phyloP scores from a whole-genome alignment of 2,329 filamentous ascomycete genomes.

The Bipolaris victoriae region DNA sequence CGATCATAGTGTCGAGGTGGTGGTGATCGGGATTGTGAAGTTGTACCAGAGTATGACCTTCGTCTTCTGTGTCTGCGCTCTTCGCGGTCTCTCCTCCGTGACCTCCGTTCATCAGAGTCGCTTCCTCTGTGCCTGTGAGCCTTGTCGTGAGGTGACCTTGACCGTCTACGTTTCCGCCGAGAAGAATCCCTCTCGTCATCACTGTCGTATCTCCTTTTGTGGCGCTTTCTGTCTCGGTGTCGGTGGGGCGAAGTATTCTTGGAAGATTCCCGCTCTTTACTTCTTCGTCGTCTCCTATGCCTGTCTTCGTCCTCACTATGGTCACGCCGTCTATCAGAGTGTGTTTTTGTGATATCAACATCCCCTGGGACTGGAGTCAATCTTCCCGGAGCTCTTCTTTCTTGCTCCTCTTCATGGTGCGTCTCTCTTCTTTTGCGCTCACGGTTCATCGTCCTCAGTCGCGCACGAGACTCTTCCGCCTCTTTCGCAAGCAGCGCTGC shows the following conservation, averaged over 20 bases:
- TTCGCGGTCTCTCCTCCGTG: constrained; percentile 15
- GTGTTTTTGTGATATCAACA: constrained; percentile 24
- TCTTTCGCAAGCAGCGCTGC: constrained; percentile 83
- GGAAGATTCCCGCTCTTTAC: constrained; percentile 15
- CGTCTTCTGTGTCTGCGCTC: constrained; percentile 20
- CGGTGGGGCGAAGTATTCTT: constrained; percentile 2
- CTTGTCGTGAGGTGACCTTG: constrained; percentile 23
- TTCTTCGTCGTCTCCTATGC: constrained; percentile 8
- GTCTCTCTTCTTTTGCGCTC: constrained; percentile 22
- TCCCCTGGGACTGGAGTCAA: constrained; percentile 28
- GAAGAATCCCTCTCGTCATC: constrained; percentile 22
- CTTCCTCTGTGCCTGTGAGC: constrained; percentile 11
- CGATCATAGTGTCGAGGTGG: constrained; percentile 21
- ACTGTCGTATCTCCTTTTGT: constrained; percentile 24
- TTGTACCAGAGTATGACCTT: constrained; percentile 26
- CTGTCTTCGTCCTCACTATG: constrained; percentile 26
- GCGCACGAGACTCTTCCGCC: constrained; percentile 74
- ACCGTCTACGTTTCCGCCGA: constrained; percentile 23
- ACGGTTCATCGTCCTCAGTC: constrained; percentile 60
- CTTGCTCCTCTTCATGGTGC: constrained; percentile 18
- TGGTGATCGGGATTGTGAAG: constrained; percentile 28
- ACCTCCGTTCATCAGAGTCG: constrained; percentile 16
- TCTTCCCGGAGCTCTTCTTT: constrained; percentile 28
- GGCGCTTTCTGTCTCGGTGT: constrained; percentile 20
- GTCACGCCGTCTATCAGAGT: constrained; percentile 25